phyloP scores from a whole-genome alignment of 257 asterid genomes.

The Henckelia pumila region DNA sequence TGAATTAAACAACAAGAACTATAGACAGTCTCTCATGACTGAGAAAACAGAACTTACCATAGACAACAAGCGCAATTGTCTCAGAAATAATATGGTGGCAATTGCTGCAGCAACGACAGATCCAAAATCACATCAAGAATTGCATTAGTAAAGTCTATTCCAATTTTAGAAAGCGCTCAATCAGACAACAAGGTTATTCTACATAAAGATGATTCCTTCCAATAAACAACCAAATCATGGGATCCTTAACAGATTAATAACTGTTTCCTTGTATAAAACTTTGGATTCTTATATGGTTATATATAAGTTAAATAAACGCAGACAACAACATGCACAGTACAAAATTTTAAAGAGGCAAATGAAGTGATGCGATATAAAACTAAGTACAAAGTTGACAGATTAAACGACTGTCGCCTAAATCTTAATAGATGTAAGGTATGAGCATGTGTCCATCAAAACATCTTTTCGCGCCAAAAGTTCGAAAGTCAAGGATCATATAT shows the following conservation, averaged over 20 bases:
- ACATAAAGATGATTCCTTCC: conserved; percentile 1
- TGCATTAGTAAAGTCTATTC: neutral
- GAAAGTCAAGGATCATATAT: neutral
- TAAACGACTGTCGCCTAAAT: neutral
- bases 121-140: conserved; percentile 1
- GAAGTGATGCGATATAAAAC: neutral
- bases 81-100: conserved; percentile 66
- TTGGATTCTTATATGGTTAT: neutral
- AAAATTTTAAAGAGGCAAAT: neutral
- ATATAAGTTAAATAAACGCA: neutral
- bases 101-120: conserved; percentile 59
- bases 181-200: conserved; percentile 8
- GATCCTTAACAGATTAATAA: neutral
- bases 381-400: neutral
- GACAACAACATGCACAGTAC: neutral
- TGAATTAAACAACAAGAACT: neutral
- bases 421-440: neutral
- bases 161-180: conserved; percentile 10
- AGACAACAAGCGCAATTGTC: conserved; percentile 55
- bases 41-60: conserved; percentile 44
- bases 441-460: neutral
- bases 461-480: neutral
- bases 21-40: neutral
- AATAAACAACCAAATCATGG: conserved; percentile 10
- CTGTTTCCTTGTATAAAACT: conserved; percentile 6